Evolutionary conservation across 805 yeast species (phyloP).

Genomic region (Scheffersomyces amazonensis): DNA sequence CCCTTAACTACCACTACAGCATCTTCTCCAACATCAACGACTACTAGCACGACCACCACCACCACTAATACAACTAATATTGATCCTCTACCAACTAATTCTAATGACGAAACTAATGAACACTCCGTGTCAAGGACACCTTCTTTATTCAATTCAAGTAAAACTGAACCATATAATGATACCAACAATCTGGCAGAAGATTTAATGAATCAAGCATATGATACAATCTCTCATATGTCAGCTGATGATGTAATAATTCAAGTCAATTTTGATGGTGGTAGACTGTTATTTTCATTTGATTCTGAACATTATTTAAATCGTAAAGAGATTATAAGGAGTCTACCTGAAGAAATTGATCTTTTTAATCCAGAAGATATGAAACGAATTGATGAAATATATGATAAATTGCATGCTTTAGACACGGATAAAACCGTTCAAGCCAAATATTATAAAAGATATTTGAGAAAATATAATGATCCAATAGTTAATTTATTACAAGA

Average conservation of each 20-base stretch:
- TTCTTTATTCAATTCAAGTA: too few species aligned
- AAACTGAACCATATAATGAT: too few species aligned
- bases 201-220: slow-evolving; percentile 16
- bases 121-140: too few species aligned
- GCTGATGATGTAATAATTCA: slow-evolving; percentile 35
- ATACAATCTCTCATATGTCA: slow-evolving; percentile 32
- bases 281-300: slow-evolving; percentile 29
- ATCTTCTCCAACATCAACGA: background rate
- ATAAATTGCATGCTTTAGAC: slow-evolving; percentile 29
- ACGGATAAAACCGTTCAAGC: slow-evolving; percentile 34
- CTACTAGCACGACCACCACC: background rate
- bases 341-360: slow-evolving; percentile 37
- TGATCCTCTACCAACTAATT: too few species aligned
- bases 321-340: slow-evolving; percentile 20
- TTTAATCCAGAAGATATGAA: slow-evolving; percentile 23
- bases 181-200: too few species aligned
- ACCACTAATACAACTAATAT: background rate
- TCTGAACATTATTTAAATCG: slow-evolving; percentile 36
- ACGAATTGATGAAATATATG: slow-evolving; percentile 29
- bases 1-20: background rate
- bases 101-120: too few species aligned
- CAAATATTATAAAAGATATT: slow-evolving; percentile 32
- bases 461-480: slow-evolving; percentile 31
- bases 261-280: slow-evolving; percentile 31
- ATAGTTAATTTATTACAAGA: slow-evolving; percentile 26